phyloP scores from a whole-genome alignment of 2,329 filamentous ascomycete genomes.

The Penicillium freii region DNA sequence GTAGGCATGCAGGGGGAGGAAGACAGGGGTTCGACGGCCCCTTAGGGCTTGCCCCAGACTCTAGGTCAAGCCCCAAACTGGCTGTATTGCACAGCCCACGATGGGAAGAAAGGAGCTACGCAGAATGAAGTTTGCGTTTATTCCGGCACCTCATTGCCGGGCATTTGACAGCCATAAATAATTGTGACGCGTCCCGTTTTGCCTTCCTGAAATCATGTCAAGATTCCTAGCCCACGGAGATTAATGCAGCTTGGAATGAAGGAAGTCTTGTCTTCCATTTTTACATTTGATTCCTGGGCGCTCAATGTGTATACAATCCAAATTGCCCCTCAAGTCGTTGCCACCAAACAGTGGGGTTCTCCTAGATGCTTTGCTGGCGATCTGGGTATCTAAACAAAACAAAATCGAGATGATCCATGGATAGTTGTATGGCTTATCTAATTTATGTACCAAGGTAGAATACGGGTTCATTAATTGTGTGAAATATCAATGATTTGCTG shows the following conservation, averaged over 20 bases:
- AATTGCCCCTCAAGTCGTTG: background rate
- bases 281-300: background rate
- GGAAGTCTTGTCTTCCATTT: background rate
- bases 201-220: constrained; percentile 9
- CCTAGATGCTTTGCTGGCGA: background rate
- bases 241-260: constrained; percentile 19
- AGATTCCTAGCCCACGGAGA: constrained; percentile 17
- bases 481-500: accelerated
- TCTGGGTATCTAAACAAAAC: background rate
- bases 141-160: background rate
- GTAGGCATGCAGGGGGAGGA: constrained; percentile 2
- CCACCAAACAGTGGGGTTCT: background rate
- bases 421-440: too few relatives aligned
- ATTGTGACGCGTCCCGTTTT: background rate
- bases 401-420: too few relatives aligned
- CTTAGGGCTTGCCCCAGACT: background rate
- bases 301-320: background rate
- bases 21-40: background rate
- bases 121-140: background rate
- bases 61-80: background rate
- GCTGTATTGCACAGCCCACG: background rate
- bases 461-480: too few relatives aligned
- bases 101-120: background rate
- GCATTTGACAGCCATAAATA: background rate
- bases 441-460: background rate